Percentiles rank a stretch among this genome's conserved stretches.
These are phyloP conservation scores for Chlorophyllum brunneum DNA, from an alignment of 768 basidiomycete genomes.

Conservation along the genomic window DNA sequence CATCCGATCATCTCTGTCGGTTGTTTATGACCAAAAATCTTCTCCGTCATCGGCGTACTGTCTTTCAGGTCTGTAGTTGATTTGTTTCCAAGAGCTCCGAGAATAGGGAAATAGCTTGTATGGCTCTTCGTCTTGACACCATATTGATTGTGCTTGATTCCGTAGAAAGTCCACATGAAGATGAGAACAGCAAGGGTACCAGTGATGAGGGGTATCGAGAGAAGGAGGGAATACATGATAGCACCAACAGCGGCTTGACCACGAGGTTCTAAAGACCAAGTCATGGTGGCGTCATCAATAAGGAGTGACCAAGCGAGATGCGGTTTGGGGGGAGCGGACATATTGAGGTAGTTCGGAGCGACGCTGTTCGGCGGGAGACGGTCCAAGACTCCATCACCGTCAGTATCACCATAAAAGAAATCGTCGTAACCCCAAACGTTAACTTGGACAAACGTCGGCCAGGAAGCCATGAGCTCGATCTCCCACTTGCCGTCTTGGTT, in stretches of 20 bases:
- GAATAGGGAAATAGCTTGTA: conserved; percentile 85
- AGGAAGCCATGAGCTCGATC: conserved; percentile 82
- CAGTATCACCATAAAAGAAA: conserved; percentile 89
- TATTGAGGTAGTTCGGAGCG: conserved; percentile 85
- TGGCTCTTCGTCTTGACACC: conserved; percentile 73
- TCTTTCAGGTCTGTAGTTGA: conserved; percentile 74
- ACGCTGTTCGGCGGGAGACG: conserved; percentile 86
- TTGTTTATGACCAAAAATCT: conserved; percentile 64
- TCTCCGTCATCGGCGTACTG: conserved; percentile 58
- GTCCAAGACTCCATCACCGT: conserved; percentile 84
- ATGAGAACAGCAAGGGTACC: conserved; percentile 76
- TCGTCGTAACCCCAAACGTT: conserved; percentile 91
- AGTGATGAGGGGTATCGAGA: conserved; percentile 81
- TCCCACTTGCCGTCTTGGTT: conserved; percentile 71
- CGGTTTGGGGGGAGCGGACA: conserved; percentile 86
- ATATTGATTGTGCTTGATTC: conserved; percentile 91
- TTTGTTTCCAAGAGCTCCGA: conserved; percentile 60
- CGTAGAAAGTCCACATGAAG: conserved; percentile 97
- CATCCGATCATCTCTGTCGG: conserved; percentile 85
- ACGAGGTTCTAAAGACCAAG: conserved; percentile 78
- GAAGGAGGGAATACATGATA: conserved; percentile 82
- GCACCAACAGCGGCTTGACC: conserved; percentile 79
- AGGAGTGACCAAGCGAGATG: conserved; percentile 85
- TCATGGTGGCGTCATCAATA: conserved; percentile 72
- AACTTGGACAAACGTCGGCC: conserved; percentile 88